Percentiles rank a stretch among this genome's conserved stretches.
These are phyloP conservation scores for Psophocarpus tetragonolobus DNA, from an alignment of 306 rosid species.

Conservation along the genomic window DNA sequence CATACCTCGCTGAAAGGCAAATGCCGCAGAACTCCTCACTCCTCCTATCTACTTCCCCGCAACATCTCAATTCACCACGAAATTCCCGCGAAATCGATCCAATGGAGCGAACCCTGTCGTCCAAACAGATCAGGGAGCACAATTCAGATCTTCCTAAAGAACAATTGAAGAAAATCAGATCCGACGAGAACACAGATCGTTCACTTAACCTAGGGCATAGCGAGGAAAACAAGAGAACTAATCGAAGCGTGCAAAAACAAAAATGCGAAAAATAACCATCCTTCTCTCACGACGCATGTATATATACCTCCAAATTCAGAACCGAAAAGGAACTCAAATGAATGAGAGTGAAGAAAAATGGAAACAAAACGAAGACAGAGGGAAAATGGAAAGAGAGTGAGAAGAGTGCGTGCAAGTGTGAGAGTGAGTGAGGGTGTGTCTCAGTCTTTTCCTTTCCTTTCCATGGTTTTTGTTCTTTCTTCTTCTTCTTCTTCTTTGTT, in stretches of 20 bases:
- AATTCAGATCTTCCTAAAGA: slow-evolving; percentile 53
- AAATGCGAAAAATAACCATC: neutral
- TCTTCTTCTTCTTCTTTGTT: neutral
- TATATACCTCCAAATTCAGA: slow-evolving; percentile 17
- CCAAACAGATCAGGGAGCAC: too few species aligned
- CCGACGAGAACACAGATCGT: slow-evolving; percentile 39
- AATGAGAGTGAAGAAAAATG: slow-evolving; percentile 6
- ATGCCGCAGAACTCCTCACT: slow-evolving; percentile 62
- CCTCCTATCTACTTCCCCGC: slow-evolving; percentile 32
- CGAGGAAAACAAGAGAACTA: neutral
- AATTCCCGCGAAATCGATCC: slow-evolving; percentile 9
- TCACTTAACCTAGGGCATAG: neutral
- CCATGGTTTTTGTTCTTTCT: slow-evolving; percentile 31
- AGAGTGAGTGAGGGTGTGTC: neutral
- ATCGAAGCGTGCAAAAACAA: neutral
- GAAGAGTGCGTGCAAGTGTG: neutral
- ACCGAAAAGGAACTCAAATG: neutral
- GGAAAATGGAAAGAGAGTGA: neutral
- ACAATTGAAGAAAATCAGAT: slow-evolving; percentile 47
- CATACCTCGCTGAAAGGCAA: slow-evolving; percentile 43
- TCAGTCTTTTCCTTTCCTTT: slow-evolving; percentile 53
- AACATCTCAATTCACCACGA: slow-evolving; percentile 37
- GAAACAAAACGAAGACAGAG: neutral
- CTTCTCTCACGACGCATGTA: too few species aligned
- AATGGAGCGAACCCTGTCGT: too few species aligned